Evolutionary conservation across 768 basidiomycete species (phyloP), one percentile per base, ranked within the genome.

Genomic region (Hemileccinum impolitum): DNA sequence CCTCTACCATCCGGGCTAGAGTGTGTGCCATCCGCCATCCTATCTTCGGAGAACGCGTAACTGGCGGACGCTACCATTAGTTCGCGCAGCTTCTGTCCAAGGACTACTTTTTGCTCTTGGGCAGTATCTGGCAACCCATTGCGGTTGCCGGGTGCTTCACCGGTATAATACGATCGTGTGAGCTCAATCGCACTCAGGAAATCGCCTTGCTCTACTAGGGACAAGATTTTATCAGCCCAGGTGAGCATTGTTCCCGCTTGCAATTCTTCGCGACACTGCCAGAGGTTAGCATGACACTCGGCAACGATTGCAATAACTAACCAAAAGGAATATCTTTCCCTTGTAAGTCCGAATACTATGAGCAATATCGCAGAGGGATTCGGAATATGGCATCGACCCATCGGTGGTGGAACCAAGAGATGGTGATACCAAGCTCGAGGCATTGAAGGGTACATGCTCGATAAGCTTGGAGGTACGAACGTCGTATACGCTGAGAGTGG

Each of bases 11-110:
- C 89, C 7, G 81, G 77, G 13, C 82, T 87, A 44, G 72, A 64
- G 68, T 97, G 94, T 2, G 94, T 95, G 35, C 77, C 80, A 65
- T 98, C 96, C 19, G 77, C 84, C 81, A 98, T 85, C 21, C 96
- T 85, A 13, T 98, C 93, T 60, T 96, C 91, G 2, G 95, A 94
- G 67, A 99, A 99, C 1, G 88, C 84, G 66, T 94, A 98, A 17
- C 76, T 81, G 36, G 87, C 75, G 2, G 96, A 96, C 3, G 96
- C 93, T 11, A 73, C 70, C 85, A 99, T 88, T 26, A 99, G 75
- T 50, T 87, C 89, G 31, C 76, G 77, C 50, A 97, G 75, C 60
- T 88, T 87, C 45, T 79, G 75, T 2, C 87, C 88, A 35, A 96
- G 81, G 28, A 90, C 71, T 23, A 68, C 67, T 56, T 77, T 78